Base-by-base conservation (phyloP, 441 rosid genomes). In the Kokia cookei region DNA sequence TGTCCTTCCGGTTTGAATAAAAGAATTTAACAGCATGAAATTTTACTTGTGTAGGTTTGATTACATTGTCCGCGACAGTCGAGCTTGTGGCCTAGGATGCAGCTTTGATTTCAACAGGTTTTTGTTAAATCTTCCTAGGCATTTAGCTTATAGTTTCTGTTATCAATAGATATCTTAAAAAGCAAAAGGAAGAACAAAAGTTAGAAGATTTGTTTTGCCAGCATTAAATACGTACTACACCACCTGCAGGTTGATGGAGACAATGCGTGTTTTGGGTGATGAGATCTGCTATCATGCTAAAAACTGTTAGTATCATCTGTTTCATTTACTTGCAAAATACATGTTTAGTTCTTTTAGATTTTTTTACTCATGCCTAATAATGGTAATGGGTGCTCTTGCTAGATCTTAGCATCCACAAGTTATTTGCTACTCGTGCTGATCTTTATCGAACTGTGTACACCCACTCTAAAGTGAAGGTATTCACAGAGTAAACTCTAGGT, bases 281-380 rank as follows among this genome's bases (percentile, higher is more conserved):
- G 99, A 94, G 88, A 91, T 94, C 66, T 94, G 99, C 82, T 94
- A 88, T 69, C 98, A 88, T 17, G 92, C 99, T 19, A 94, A 94
- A 84, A 98, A 94, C 35, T 91, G 99, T 94, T 43, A 83, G 97
- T 92, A 66, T 76, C 75, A 68, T 43, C 61, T 64, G 51, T 72
- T 68, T 35, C 60, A 42, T 61, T 79, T 48, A 45, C 22, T 40
- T 68, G 45, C 75, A 53, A 67, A 55, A 63, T 65, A 42, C 65
- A 15, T 59, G 2, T 71, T 3, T 70, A 22, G 60, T 65, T 75
- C 73, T 64, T 14, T 7, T 51, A 51, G 10, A 9, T 22, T 69
- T 24, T 27, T 48, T 50, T 7, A 4, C 2, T 50, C 67, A 48
- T 72, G 40, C 65, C 68, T 78, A 67, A 42, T 53, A 11, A 40